Evolutionary conservation across 2,329 filamentous ascomycete genomes (phyloP).

Genomic region (Corniculantispora saksenae): DNA sequence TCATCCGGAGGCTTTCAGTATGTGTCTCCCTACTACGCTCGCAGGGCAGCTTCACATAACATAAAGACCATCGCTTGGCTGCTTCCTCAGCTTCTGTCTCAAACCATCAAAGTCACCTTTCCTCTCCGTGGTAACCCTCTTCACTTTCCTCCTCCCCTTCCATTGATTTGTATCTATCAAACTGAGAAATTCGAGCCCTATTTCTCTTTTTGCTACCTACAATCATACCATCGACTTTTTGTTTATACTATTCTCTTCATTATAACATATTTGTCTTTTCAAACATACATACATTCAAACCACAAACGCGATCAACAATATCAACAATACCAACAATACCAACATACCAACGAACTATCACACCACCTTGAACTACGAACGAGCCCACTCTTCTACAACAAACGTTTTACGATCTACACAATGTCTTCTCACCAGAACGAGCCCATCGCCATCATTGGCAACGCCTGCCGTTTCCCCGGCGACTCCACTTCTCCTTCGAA

Average conservation of each 20-base stretch:
- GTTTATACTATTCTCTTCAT: slow-evolving; percentile 14
- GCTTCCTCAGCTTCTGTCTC: not conserved
- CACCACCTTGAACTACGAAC: not conserved
- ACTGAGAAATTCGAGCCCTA: slow-evolving; percentile 19
- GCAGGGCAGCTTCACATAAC: slow-evolving; percentile 11
- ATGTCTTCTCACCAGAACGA: slow-evolving; percentile 21
- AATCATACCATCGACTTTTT: slow-evolving; percentile 16
- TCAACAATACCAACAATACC: not conserved
- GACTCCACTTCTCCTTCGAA: slow-evolving; percentile 23
- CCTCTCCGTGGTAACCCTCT: slow-evolving; percentile 10
- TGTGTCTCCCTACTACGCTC: slow-evolving; percentile 3
- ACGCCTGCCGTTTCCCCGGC: slow-evolving; percentile 27
- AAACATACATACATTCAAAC: not conserved
- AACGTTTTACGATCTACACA: slow-evolving; percentile 6
- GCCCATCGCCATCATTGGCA: slow-evolving; percentile 29
- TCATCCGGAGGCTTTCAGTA: slow-evolving; percentile 15
- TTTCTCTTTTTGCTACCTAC: slow-evolving; percentile 19
- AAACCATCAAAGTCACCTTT: slow-evolving; percentile 16
- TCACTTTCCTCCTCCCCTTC: not conserved
- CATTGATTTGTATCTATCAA: slow-evolving; percentile 16
- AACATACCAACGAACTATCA: not conserved
- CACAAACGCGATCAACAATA: not conserved
- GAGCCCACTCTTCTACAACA: slow-evolving; percentile 1
- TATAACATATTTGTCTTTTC: slow-evolving; percentile 11
- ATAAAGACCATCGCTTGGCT: slow-evolving; percentile 14